Conservation (phyloP, 2,329 filamentous ascomycete genomes). For the Fusarium sp. region DNA sequence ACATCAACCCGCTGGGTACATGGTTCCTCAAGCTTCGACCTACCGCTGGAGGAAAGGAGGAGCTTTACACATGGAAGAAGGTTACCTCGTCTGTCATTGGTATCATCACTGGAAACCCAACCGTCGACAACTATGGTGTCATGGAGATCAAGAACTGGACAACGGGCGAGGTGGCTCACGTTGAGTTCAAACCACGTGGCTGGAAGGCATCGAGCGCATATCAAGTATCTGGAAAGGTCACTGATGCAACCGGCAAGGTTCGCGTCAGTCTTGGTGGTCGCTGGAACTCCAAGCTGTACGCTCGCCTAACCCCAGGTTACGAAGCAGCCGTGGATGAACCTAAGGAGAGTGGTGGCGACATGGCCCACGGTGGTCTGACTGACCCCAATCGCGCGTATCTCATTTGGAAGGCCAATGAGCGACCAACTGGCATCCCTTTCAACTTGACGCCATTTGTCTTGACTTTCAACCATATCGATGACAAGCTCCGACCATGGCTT, state of each 20-base stretch:
- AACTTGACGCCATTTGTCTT: slow-evolving; percentile 97
- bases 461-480: slow-evolving; percentile 91
- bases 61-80: slow-evolving; percentile 99
- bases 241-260: slow-evolving; percentile 82
- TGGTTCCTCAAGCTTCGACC: slow-evolving; percentile 94
- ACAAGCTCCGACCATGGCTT: slow-evolving; percentile 79
- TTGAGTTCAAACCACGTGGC: slow-evolving; percentile 95
- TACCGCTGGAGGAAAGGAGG: slow-evolving; percentile 77
- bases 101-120: slow-evolving; percentile 96
- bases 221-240: slow-evolving; percentile 86
- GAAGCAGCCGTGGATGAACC: slow-evolving; percentile 77
- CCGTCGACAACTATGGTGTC: slow-evolving; percentile 95
- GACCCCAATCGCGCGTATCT: slow-evolving; percentile 84
- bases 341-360: slow-evolving; percentile 49
- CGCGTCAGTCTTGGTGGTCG: slow-evolving; percentile 91
- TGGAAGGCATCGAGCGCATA: slow-evolving; percentile 96
- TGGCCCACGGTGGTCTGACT: slow-evolving; percentile 64
- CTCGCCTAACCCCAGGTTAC: slow-evolving; percentile 89
- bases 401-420: slow-evolving; percentile 89
- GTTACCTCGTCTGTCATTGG: slow-evolving; percentile 97
- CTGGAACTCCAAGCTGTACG: slow-evolving; percentile 98
- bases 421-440: slow-evolving; percentile 89
- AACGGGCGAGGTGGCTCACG: slow-evolving; percentile 86
- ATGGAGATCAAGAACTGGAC: slow-evolving; percentile 99
- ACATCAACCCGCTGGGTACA: slow-evolving; percentile 94